phyloP scores from a whole-genome alignment of 2,329 filamentous ascomycete species.

The Penicillium sp. region DNA sequence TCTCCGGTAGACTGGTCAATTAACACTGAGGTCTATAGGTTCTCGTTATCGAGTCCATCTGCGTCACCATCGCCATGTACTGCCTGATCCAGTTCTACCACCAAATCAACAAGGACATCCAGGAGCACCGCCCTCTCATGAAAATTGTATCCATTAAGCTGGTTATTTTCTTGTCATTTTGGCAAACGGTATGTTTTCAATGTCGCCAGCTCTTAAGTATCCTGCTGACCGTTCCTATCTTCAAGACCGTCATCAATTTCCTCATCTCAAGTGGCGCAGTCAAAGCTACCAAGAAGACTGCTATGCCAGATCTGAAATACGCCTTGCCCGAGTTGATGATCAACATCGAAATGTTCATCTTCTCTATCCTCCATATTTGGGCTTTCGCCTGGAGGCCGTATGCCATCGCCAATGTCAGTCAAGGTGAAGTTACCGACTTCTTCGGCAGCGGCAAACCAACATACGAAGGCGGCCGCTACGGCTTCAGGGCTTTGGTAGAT shows the following conservation, averaged over 20 bases:
- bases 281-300: slow-evolving; percentile 57
- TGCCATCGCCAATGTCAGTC: slow-evolving; percentile 42
- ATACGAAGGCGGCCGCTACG: slow-evolving; percentile 62
- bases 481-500: slow-evolving; percentile 61
- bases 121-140: slow-evolving; percentile 65
- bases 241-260: slow-evolving; percentile 54
- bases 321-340: slow-evolving; percentile 73
- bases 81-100: slow-evolving; percentile 82
- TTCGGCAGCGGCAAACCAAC: slow-evolving; percentile 44
- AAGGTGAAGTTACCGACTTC: slow-evolving; percentile 40
- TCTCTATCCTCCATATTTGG: slow-evolving; percentile 71
- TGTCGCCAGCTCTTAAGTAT: background rate
- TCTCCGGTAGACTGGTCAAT: background rate
- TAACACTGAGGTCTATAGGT: slow-evolving; percentile 40
- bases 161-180: slow-evolving; percentile 87
- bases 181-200: slow-evolving; percentile 57
- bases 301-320: slow-evolving; percentile 71
- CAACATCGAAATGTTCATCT: slow-evolving; percentile 79
- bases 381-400: slow-evolving; percentile 77
- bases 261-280: slow-evolving; percentile 60
- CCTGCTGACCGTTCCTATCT: background rate
- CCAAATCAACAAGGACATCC: slow-evolving; percentile 65
- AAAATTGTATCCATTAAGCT: slow-evolving; percentile 85
- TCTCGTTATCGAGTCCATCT: slow-evolving; percentile 62
- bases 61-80: slow-evolving; percentile 81